phyloP scores from a whole-genome alignment of 495 filamentous ascomycete species.

The Cenococcum geophilum region DNA sequence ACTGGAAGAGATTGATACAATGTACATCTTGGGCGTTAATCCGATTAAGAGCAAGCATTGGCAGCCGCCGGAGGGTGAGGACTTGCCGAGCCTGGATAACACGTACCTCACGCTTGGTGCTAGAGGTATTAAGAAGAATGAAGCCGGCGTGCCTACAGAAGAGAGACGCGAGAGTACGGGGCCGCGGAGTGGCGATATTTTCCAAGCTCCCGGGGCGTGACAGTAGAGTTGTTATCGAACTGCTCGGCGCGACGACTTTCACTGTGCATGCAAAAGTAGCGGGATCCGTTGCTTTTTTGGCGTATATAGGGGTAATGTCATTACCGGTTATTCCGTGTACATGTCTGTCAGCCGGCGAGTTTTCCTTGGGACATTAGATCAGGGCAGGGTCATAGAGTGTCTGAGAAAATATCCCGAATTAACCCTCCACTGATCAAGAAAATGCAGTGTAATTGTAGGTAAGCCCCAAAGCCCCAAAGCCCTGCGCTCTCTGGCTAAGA shows the following conservation, averaged over 20 bases:
- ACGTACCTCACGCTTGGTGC: slow-evolving; percentile 15
- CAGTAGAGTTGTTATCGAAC: slow-evolving; percentile 1
- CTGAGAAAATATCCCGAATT: no score
- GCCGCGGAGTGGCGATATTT: background rate
- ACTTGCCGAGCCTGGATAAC: background rate
- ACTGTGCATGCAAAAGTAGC: no score
- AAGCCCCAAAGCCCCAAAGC: no score
- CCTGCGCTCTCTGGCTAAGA: no score
- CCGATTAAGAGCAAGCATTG: slow-evolving; percentile 61
- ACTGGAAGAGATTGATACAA: slow-evolving; percentile 76
- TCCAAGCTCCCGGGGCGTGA: slow-evolving; percentile 3
- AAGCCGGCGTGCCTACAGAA: slow-evolving; percentile 9
- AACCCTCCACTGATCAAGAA: no score
- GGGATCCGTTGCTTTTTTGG: no score
- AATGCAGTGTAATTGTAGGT: no score
- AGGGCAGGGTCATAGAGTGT: no score
- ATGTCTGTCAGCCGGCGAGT: no score
- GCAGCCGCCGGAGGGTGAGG: slow-evolving; percentile 27
- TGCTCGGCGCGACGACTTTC: background rate
- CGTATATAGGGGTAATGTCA: no score
- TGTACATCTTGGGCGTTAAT: slow-evolving; percentile 65
- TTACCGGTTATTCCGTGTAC: no score
- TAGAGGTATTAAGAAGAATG: slow-evolving; percentile 18
- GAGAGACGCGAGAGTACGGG: slow-evolving; percentile 5
- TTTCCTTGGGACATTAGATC: no score